Base-by-base conservation (phyloP, 306 rosid genomes). In the Acacia acuminata region DNA sequence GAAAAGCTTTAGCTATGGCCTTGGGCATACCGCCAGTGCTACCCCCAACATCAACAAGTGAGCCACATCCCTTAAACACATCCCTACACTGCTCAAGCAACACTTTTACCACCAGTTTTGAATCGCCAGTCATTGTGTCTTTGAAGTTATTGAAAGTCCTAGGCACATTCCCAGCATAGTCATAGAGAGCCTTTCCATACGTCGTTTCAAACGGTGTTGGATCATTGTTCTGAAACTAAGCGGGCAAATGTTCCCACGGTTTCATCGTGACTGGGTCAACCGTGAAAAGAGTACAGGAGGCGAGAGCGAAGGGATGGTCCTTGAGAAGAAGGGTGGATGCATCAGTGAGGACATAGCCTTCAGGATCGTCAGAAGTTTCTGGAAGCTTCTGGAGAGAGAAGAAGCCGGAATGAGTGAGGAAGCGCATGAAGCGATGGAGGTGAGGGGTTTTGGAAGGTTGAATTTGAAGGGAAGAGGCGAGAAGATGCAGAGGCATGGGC, bases 21-120 rank as follows among this genome's bases (percentile, higher is more conserved):
- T 88, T 89, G 20, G 85, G 85, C 72, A 86, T 61, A 11, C 88
- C 79, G 32, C 94, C 93, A 0, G 80, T 83, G 11, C 90, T 90
- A 38, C 94, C 94, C 0, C 91, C 94, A 20, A 89, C 90, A 71
- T 91, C 90, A 74, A 91, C 90, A 69, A 91, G 27, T 0, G 90
- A 79, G 36, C 64, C 86, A 60, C 86, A 2, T 2, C 87, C 88
- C 10, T 89, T 53, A 8, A 91, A 89, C 45, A 86, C 90, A 3
- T 50, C 82, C 25, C 74, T 83, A 14, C 82, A 84, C 82, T 87
- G 83, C 0, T 68, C 90, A 22, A 86, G 4, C 76, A 91, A 51
- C 45, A 86, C 81, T 3, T 81, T 84, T 0, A 68, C 68, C 48
- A 85, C 79, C 77, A 91, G 42, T 43, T 73, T 45, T 2, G 94